Evolutionary conservation across 805 yeast species (phyloP).

Genomic region (Limtongozyma cylindracea): DNA sequence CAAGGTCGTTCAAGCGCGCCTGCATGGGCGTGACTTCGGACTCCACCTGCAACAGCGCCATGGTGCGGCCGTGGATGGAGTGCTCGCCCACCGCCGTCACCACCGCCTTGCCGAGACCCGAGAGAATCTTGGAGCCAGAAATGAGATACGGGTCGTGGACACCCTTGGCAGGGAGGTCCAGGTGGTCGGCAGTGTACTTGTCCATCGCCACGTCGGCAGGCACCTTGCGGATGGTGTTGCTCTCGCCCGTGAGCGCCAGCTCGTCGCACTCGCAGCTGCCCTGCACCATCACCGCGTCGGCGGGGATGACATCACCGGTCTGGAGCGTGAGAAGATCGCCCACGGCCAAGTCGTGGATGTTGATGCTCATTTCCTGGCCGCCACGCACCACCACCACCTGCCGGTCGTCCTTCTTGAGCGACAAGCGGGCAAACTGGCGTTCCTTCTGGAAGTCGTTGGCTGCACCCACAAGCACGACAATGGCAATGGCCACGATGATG

Average conservation of each 20-base stretch:
- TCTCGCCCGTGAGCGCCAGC: conserved; percentile 83
- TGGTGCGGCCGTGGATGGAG: conserved; percentile 80
- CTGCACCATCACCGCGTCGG: conserved; percentile 50
- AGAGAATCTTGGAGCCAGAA: conserved; percentile 71
- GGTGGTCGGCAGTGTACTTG: conserved; percentile 7
- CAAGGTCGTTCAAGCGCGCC: conserved; percentile 51
- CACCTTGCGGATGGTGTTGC: conserved; percentile 50
- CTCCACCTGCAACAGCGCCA: conserved; percentile 56
- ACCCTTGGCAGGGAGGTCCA: conserved; percentile 11
- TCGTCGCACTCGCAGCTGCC: conserved; percentile 84
- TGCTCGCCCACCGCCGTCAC: conserved; percentile 80
- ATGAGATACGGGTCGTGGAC: conserved; percentile 63
- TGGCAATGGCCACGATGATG: conserved; percentile 69
- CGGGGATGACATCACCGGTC: conserved; percentile 89
- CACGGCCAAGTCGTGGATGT: conserved; percentile 53
- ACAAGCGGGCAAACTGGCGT: conserved; percentile 68
- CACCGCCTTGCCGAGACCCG: conserved; percentile 69
- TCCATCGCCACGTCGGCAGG: conserved; percentile 21
- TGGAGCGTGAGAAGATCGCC: conserved; percentile 71
- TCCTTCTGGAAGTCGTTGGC: conserved; percentile 95
- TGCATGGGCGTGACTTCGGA: conserved; percentile 79
- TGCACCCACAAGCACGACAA: conserved; percentile 85
- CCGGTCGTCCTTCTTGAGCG: conserved; percentile 72
- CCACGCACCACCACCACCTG: conserved; percentile 51
- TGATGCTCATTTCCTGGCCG: conserved; percentile 39